Evolutionary conservation across 768 basidiomycete species (phyloP), one percentile per base, ranked within the genome.

Genomic region (Boletus reticulatus): DNA sequence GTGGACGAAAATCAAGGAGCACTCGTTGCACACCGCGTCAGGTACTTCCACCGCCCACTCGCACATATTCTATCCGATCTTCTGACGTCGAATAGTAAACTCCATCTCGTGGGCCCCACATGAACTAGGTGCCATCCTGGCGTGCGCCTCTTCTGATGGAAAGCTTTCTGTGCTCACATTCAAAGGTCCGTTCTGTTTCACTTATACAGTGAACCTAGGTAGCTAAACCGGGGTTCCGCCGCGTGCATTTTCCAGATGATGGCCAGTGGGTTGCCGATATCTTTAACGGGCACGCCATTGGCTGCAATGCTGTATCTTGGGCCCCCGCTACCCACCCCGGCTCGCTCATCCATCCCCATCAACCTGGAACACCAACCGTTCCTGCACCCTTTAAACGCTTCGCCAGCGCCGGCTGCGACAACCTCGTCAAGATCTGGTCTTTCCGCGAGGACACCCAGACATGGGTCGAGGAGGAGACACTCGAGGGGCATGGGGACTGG

Each of bases 71-170:
- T 22, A 19, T 51, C 52, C 59, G 17, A 58, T 32, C 6, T 17
- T 34, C 16, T 59, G 10, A 20, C n/a, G 2, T 55, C 6, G 4
- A 14, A 4, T 43, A 96, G 96, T 98, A 47, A 99, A 99, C 75
- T 95, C 95, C 1, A 89, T 98, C 20, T 92, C 93, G 0, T 99
- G 97, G 97, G 96, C 96, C n/a, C 94, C 97, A 3, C 94, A 97
- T 63, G 96, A 98, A 69, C 83, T 98, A 14, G 97, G 96, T 34
- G 93, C 97, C 1, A 95, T 98, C 59, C 80, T 98, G 39, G 96
- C 94, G 5, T 99, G 97, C 67, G 96, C 96, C 2, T 95, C 92
- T 20, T 96, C 93, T 1, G 97, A 99, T 71, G 95, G 96, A 59
- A 96, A 95, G 70, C 82, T 99, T 41, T 98, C 96, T 10, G 94